Evolutionary conservation across 768 basidiomycete species (phyloP).

Genomic region (Kwoniella newhampshirensis): DNA sequence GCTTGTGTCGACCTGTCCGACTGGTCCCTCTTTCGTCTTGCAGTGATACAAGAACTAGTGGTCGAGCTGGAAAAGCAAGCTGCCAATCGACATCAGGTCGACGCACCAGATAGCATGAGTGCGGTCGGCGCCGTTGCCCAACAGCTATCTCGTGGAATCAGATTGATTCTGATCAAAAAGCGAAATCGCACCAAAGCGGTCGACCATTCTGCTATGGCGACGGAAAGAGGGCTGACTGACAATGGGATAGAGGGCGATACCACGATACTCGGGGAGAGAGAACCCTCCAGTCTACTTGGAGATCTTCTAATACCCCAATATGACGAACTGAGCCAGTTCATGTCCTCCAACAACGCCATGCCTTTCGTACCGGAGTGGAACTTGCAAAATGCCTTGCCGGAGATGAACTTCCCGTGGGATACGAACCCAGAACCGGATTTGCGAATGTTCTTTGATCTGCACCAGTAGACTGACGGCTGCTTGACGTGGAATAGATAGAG

Average conservation of each 20-base stretch:
- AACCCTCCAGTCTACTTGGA: not conserved
- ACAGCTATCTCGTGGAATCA: slow-evolving; percentile 15
- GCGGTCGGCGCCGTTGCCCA: slow-evolving; percentile 18
- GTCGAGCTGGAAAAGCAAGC: slow-evolving; percentile 14
- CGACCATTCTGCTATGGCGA: not conserved
- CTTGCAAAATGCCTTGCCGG: slow-evolving; percentile 11
- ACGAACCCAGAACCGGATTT: too few relatives aligned
- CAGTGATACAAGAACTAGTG: slow-evolving; percentile 16
- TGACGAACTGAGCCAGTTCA: slow-evolving; percentile 16
- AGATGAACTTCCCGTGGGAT: slow-evolving; percentile 9
- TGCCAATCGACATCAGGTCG: slow-evolving; percentile 9
- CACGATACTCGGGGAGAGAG: not conserved
- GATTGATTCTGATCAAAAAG: slow-evolving; percentile 7
- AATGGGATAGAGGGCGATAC: not conserved
- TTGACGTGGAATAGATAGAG: too few relatives aligned
- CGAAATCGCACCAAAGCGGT: not conserved
- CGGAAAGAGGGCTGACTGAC: not conserved
- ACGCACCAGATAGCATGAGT: slow-evolving; percentile 10
- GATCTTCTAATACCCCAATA: slow-evolving; percentile 1
- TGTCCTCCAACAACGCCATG: slow-evolving; percentile 17
- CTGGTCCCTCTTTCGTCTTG: slow-evolving; percentile 19
- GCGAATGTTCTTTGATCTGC: too few relatives aligned
- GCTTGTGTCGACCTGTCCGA: slow-evolving; percentile 4
- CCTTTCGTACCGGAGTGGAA: slow-evolving; percentile 22
- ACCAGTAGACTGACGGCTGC: too few relatives aligned